Base-by-base conservation (phyloP, 2,329 filamentous ascomycete species). In the Alternaria sp. region DNA sequence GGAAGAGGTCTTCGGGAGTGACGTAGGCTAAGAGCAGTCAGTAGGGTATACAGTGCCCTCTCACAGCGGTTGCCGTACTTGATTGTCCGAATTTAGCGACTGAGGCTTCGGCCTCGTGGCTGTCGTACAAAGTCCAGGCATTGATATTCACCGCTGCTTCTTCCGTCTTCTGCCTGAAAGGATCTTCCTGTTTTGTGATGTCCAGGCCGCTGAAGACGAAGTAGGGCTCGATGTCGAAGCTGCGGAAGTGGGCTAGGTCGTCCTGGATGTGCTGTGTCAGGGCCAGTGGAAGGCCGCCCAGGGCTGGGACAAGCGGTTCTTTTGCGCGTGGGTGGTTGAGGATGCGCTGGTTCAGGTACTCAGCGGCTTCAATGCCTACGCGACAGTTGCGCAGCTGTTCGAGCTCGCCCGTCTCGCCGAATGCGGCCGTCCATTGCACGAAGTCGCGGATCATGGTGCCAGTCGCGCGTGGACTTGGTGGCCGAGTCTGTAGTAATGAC, bases 201-300 rank as follows among this genome's bases (percentile, higher is more conserved):
- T 93, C 88, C 71, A 97, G 87, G 36, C 95, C 95, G 77, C 94
- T 92, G 79, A 99, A 99, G 52, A 99, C 85, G 78, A 99, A 98
- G 64, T 96, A 82, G 2, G 92, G 92, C n/a, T 84, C 87, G 53
- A 96, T 89, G 20, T 87, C 86, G 70, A 89, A 82, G 46, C 86
- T 85, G 62, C 88, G 87, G 84, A 95, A 92, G 59, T 84, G 83
- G 61, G 91, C 86, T 30, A 99, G 83, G 69, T 96, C 92, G 51
- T 86, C 85, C 75, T 92, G 88, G 64, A 99, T 90, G 72, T 91
- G 90, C 66, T 82, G 84, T 78, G 87, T 87, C 74, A 98, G 85
- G 54, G 91, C 91, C 61, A 91, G 88, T 3, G 94, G 95, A 62
- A 94, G 86, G 59, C 95, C 95, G 51, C 94, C 95, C 48, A 98